Conservation (phyloP, 805 yeast species). For the Kuraishia hungarica region DNA sequence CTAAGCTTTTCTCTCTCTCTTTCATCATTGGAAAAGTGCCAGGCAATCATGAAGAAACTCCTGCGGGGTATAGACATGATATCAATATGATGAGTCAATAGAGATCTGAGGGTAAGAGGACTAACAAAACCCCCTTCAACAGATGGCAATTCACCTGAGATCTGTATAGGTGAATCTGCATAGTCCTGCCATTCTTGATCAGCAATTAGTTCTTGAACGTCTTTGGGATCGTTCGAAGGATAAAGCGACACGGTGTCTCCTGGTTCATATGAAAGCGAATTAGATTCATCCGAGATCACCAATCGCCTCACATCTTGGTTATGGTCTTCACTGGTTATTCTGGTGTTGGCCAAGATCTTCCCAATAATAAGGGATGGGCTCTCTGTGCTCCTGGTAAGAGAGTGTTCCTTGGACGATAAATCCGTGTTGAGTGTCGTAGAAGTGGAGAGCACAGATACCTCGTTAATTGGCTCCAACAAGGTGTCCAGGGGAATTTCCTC, state of each 20-base stretch:
- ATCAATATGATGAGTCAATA: constrained; percentile 76
- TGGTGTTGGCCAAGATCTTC: constrained; percentile 34
- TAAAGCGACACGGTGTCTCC: constrained; percentile 79
- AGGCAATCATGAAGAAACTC: constrained; percentile 63
- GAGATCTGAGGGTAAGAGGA: constrained; percentile 59
- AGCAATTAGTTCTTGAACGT: constrained; percentile 57
- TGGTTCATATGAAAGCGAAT: constrained; percentile 38
- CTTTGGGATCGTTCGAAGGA: constrained; percentile 58
- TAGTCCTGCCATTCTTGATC: constrained; percentile 67
- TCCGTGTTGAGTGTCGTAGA: constrained; percentile 23
- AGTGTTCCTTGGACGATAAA: constrained; percentile 14
- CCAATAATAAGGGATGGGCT: constrained; percentile 27
- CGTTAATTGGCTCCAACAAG: constrained; percentile 29
- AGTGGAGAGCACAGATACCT: constrained; percentile 17
- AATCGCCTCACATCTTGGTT: constrained; percentile 85
- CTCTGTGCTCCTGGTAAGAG: constrained; percentile 24
- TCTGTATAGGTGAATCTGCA: constrained; percentile 50
- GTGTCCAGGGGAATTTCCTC: constrained; percentile 23
- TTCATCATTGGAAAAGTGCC: constrained; percentile 70
- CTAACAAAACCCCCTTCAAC: constrained; percentile 55
- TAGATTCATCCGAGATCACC: constrained; percentile 24
- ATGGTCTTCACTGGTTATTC: constrained; percentile 67
- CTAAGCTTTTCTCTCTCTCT: constrained; percentile 67
- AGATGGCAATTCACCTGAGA: constrained; percentile 27
- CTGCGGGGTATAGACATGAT: constrained; percentile 76